Conservation (phyloP, 306 rosid genomes). For the Rosa chinensis region DNA sequence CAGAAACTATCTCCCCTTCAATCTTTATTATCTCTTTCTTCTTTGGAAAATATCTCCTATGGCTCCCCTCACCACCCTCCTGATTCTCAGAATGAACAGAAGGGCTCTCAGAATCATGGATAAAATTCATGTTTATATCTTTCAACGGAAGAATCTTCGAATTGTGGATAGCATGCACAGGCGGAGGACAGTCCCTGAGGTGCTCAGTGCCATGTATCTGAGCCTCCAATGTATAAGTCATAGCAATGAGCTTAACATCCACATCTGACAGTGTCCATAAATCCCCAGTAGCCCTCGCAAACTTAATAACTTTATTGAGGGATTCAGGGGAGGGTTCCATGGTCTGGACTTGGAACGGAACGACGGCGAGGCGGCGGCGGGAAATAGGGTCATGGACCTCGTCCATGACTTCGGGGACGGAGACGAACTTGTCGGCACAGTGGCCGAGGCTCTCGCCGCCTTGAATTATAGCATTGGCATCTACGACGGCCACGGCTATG, state of each 20-base stretch:
- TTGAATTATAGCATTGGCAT: slow-evolving; percentile 76
- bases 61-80: slow-evolving; percentile 38
- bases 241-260: slow-evolving; percentile 76
- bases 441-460: slow-evolving; percentile 63
- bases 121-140: slow-evolving; percentile 63
- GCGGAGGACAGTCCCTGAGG: slow-evolving; percentile 74
- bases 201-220: slow-evolving; percentile 74
- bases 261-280: slow-evolving; percentile 87
- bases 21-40: slow-evolving; percentile 65
- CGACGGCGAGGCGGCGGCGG: slow-evolving; percentile 83
- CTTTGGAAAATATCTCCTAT: slow-evolving; percentile 47
- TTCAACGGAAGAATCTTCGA: slow-evolving; percentile 80
- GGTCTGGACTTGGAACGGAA: slow-evolving; percentile 68
- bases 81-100: slow-evolving; percentile 42
- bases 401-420: slow-evolving; percentile 66
- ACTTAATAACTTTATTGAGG: slow-evolving; percentile 72
- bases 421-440: slow-evolving; percentile 69
- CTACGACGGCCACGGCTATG: slow-evolving; percentile 68
- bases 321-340: slow-evolving; percentile 83
- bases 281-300: slow-evolving; percentile 89
- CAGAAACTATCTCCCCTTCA: slow-evolving; percentile 71
- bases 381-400: slow-evolving; percentile 90
- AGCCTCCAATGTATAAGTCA: slow-evolving; percentile 74
- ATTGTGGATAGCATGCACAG: slow-evolving; percentile 52
- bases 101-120: slow-evolving; percentile 43